A percentile compares a stretch with the other conserved stretches of the same genome.
These are phyloP conservation scores for Lachancea cidri DNA, from an alignment of 805 yeast species.

Conservation along the genomic window DNA sequence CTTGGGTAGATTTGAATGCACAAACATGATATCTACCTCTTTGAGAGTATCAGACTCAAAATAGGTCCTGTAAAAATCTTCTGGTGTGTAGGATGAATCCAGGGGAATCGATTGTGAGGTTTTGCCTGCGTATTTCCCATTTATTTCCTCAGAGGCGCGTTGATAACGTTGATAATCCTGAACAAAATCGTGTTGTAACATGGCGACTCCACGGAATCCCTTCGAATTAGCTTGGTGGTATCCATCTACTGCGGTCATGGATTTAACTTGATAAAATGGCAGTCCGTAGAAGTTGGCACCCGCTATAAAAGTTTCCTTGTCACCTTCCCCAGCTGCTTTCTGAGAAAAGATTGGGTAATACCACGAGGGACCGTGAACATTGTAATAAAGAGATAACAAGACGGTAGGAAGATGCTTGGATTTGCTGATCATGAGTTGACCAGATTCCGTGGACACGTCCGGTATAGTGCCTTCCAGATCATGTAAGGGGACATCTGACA, in stretches of 20 bases:
- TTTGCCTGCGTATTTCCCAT: slow-evolving; percentile 4
- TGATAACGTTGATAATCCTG: slow-evolving; percentile 41
- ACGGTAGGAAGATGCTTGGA: slow-evolving; percentile 53
- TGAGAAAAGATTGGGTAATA: slow-evolving; percentile 67
- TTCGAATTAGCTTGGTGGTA: slow-evolving; percentile 21
- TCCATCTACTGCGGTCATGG: slow-evolving; percentile 36
- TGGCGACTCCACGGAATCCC: slow-evolving; percentile 39
- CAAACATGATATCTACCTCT: slow-evolving; percentile 29
- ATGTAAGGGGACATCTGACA: slow-evolving; percentile 43
- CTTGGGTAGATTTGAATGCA: slow-evolving; percentile 38
- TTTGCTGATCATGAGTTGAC: slow-evolving; percentile 61
- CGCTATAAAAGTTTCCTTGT: slow-evolving; percentile 69
- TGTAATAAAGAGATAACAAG: slow-evolving; percentile 57
- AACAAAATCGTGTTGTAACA: slow-evolving; percentile 41
- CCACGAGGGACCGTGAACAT: slow-evolving; percentile 58
- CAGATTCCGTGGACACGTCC: slow-evolving; percentile 65
- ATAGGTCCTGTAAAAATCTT: slow-evolving; percentile 17
- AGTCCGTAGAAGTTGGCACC: slow-evolving; percentile 52
- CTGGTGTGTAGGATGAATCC: slow-evolving; percentile 17
- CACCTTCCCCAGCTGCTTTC: slow-evolving; percentile 76
- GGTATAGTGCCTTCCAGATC: slow-evolving; percentile 61
- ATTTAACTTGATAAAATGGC: slow-evolving; percentile 49
- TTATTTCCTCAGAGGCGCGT: slow-evolving; percentile 12
- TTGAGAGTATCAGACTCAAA: slow-evolving; percentile 12
- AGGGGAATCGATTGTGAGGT: neutral